Evolutionary conservation across 2,329 filamentous ascomycete genomes (phyloP).

Genomic region (Pseudopyricularia cyperi): DNA sequence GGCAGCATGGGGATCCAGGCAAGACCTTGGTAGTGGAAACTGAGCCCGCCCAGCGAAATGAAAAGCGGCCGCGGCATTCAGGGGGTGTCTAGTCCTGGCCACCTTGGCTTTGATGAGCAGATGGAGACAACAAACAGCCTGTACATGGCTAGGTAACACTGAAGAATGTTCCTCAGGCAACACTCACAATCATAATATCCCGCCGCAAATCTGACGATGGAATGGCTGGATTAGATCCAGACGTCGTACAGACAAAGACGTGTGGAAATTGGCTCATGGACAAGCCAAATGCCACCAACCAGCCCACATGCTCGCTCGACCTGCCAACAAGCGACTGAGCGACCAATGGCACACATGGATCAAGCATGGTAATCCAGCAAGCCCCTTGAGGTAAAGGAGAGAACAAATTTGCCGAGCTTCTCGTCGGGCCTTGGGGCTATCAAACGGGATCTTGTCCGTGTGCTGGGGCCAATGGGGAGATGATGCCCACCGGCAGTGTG

Average conservation of each 20-base stretch:
- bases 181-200: no score
- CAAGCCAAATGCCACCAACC: not conserved
- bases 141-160: no score
- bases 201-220: not conserved
- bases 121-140: no score
- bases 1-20: not conserved
- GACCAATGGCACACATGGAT: not conserved
- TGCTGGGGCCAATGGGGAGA: no score
- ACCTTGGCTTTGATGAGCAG: no score
- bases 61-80: not conserved
- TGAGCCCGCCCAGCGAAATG: not conserved
- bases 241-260: not conserved
- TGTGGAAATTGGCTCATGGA: not conserved
- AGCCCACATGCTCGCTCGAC: not conserved
- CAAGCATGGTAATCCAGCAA: not conserved
- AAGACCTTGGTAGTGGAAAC: not conserved
- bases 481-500: no score
- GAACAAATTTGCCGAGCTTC: not conserved
- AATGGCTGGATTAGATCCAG: not conserved
- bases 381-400: not conserved
- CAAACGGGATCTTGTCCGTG: not conserved
- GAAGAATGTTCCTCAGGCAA: no score
- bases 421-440: not conserved
- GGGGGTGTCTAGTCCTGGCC: no score
- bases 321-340: not conserved